Base-by-base conservation (phyloP, 1,284 basidiomycete species). In the Ceratobasidium sp. region DNA sequence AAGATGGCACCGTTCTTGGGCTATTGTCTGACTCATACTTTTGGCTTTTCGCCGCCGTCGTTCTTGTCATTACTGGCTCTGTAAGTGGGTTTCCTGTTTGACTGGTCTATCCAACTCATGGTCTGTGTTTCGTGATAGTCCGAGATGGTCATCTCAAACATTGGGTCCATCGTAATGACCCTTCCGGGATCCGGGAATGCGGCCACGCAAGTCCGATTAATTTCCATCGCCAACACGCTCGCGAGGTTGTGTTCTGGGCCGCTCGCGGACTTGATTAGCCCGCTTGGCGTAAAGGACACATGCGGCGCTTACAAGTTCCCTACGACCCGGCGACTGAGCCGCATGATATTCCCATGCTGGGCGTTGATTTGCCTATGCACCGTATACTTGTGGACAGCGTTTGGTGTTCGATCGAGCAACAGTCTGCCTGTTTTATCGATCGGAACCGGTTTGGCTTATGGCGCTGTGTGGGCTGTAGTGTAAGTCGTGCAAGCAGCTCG, bases 141-240 rank as follows among this genome's bases (percentile, higher is more conserved):
- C 59, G 91, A 93, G 80, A 93, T 92, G 91, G 84, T 93, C 26
- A 88, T 92, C 36, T 88, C 90, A 10, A 93, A 92, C 76, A 87
- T 93, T 58, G 91, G 90, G 32, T 87, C 89, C 2, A 89, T 92
- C 62, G 85, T 89, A n/a, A 79, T 89, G 5, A 87, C 90, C 8
- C 83, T 92, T 48, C 85, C 87, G 23, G 77, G 81, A 26, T 73
- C 77, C 64, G 64, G 36, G 23, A 69, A 46, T 26, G 52, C 64
- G 36, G 64, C 88, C 5, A 83, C 81, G 23, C 91, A 92, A 82
- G 89, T 93, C n/a, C 86, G 87, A 71, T 80, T 89, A 1, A 81
- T 92, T 64, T 90, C 91, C 2, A 75, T 89, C 43, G 84, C 87
- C 39, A 93, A 92, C 77, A 93, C 91, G 0, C 45, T 87, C 16